A percentile compares a stretch with the other conserved stretches of the same genome.
phyloP scores from a whole-genome alignment of 2,329 filamentous ascomycete species.

The Calonectria fujianensis region DNA sequence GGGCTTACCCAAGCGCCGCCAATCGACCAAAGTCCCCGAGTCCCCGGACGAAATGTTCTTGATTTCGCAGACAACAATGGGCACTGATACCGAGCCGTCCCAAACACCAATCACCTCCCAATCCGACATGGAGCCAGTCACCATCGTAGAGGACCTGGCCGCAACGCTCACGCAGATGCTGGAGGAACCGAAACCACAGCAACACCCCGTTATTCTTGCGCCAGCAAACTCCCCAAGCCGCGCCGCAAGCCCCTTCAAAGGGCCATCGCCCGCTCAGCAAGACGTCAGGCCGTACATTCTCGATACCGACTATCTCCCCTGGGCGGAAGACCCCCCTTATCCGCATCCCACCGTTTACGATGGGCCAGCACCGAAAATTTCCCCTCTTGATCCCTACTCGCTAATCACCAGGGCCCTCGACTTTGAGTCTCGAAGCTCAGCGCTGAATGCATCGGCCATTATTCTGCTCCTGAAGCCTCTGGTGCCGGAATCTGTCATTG shows the following conservation, averaged over 20 bases:
- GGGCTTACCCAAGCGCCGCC: slow-evolving; percentile 33
- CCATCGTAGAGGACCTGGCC: slow-evolving; percentile 39
- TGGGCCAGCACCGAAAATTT: slow-evolving; percentile 44
- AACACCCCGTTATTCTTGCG: slow-evolving; percentile 40
- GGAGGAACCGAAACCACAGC: slow-evolving; percentile 26
- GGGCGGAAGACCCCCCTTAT: slow-evolving; percentile 74
- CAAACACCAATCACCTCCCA: slow-evolving; percentile 58
- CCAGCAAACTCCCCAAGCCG: slow-evolving; percentile 45
- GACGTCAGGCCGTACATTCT: slow-evolving; percentile 66
- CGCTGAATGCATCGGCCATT: slow-evolving; percentile 77
- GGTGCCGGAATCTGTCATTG: slow-evolving; percentile 72
- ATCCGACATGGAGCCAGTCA: slow-evolving; percentile 36
- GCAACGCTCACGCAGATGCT: slow-evolving; percentile 20
- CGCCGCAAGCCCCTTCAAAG: slow-evolving; percentile 54
- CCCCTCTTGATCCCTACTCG: slow-evolving; percentile 73
- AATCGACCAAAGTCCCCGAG: slow-evolving; percentile 47
- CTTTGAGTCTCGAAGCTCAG: slow-evolving; percentile 74
- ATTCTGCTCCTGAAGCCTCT: slow-evolving; percentile 76
- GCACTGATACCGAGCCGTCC: slow-evolving; percentile 58
- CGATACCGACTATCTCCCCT: slow-evolving; percentile 76
- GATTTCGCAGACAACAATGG: slow-evolving; percentile 68
- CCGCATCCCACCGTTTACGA: slow-evolving; percentile 63
- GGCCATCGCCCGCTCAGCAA: slow-evolving; percentile 58
- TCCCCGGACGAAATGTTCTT: slow-evolving; percentile 64
- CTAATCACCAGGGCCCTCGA: slow-evolving; percentile 72